Evolutionary conservation across 75 land plant species (phyloP).

Genomic region (Selaginella moellendorffii): DNA sequence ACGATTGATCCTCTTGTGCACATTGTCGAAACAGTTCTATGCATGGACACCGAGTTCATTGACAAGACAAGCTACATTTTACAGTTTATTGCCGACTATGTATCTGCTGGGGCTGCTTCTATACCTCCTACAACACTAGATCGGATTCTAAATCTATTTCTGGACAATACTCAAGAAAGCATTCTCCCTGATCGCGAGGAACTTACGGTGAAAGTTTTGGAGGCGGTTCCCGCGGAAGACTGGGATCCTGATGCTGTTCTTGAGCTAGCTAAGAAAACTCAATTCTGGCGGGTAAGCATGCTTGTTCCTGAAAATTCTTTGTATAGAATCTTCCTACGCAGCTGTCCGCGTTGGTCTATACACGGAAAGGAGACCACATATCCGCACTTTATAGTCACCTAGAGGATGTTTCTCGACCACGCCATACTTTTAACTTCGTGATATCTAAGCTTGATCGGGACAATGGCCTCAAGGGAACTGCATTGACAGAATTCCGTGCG

Average conservation of each 20-base stretch:
- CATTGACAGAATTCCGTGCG: conserved; percentile 35
- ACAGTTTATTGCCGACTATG: conserved; percentile 63
- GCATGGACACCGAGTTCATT: conserved; percentile 46
- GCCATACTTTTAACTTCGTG: conserved; percentile 71
- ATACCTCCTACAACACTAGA: conserved; percentile 39
- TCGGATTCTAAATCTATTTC: conserved; percentile 40
- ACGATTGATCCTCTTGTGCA: conserved; percentile 40
- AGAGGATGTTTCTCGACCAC: conserved; percentile 53
- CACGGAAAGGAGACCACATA: conserved; percentile 42
- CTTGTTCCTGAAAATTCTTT: neutral
- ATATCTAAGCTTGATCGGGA: conserved; percentile 31
- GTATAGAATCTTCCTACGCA: neutral
- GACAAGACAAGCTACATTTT: conserved; percentile 38
- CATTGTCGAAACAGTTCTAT: conserved; percentile 28
- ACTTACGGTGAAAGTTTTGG: conserved; percentile 48
- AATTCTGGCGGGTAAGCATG: conserved; percentile 58
- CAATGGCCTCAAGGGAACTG: conserved; percentile 17
- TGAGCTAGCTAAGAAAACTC: conserved; percentile 41
- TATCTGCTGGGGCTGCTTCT: conserved; percentile 39
- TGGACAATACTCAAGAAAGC: neutral
- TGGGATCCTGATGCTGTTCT: conserved; percentile 56
- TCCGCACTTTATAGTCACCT: conserved; percentile 75
- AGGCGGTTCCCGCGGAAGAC: conserved; percentile 49
- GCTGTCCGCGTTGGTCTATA: conserved; percentile 38
- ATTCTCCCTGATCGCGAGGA: conserved; percentile 30